Evolutionary conservation across 2,329 filamentous ascomycete species (phyloP), one percentile per base, ranked within the genome.

Genomic region (Aciculosporium take): DNA sequence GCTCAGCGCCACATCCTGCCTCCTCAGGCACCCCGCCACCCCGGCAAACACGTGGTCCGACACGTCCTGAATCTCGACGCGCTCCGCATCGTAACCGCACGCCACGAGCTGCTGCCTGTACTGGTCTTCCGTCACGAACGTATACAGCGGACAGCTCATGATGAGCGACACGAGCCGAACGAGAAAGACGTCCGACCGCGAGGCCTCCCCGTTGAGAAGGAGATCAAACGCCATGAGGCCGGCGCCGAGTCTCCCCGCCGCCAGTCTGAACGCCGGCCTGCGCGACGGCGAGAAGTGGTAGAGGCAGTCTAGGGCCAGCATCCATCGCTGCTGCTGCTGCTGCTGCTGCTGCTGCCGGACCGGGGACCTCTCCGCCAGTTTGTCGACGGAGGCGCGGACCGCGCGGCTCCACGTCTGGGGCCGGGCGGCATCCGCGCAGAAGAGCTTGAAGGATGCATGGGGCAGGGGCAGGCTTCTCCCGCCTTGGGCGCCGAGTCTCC

Each of bases 231-330:
- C 70, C 66, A 74, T 71, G 39, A 72, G 53, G 0, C 67, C 65
- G 1, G 71, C 71, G 3, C 59, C 48, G 1, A 76, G 57, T 0
- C 53, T 53, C 3, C 47, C 51, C 4, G 58, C 54, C 1, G 68
- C 62, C 33, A 67, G 58, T 7, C 54, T 42, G 12, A 76, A 61
- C 2, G 74, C 49, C 0, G 65, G 63, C 41, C 55, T 59, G 12
- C 72, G 58, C 0, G 71, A 74, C 0, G 72, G 73, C 0, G 57
- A 59, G 49, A 76, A 76, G 50, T 76, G 71, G 41, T 77, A 76
- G 5, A 74, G 51, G 2, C 70, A 70, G 49, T 76, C 73, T 1
- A 76, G 59, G 0, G 66, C 72, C 1, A 76, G 58, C 0, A 76
- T 56, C 70, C 71, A 75, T n/a, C 52, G 49, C 38, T 71, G 54